Conservation (phyloP, 2,329 filamentous ascomycete genomes). For the Arachnomyces sp. region DNA sequence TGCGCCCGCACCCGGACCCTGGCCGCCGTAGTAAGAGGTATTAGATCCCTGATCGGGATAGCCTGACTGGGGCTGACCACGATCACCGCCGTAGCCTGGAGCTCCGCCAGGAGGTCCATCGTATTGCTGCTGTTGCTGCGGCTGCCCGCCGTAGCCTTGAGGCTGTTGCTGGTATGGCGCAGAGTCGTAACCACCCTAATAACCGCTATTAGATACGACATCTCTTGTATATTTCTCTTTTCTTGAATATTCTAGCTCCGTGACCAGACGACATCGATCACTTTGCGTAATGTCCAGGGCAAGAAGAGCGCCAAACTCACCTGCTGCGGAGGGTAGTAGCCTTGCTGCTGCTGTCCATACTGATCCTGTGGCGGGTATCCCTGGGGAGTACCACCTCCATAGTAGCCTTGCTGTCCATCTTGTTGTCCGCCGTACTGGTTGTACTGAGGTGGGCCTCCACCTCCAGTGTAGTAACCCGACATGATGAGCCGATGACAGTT, state of each 20-base stretch:
- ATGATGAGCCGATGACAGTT: too few species aligned
- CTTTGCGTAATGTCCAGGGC: too few species aligned
- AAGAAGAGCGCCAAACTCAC: constrained; percentile 16
- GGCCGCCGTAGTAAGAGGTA: constrained; percentile 24
- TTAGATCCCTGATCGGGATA: constrained; percentile 23
- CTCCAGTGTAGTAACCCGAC: too few species aligned
- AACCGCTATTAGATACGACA: too few species aligned
- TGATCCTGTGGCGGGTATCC: constrained; percentile 10
- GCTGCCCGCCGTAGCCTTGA: constrained; percentile 5
- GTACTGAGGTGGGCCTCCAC: too few species aligned
- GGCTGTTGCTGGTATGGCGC: too few species aligned
- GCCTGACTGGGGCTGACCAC: constrained; percentile 22
- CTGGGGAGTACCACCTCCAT: constrained; percentile 13
- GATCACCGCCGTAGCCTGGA: constrained; percentile 20
- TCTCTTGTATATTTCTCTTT: too few species aligned
- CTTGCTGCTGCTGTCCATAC: constrained; percentile 10
- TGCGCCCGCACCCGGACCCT: constrained; percentile 5
- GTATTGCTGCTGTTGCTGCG: constrained; percentile 11
- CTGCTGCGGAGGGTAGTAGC: constrained; percentile 16
- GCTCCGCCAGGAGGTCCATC: constrained; percentile 5
- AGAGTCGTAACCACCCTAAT: too few species aligned
- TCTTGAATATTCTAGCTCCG: too few species aligned
- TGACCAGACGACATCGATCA: too few species aligned
- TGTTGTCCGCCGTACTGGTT: constrained; percentile 1
- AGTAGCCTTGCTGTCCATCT: constrained; percentile 15